Conservation (phyloP, 306 rosid species). For the Quercus rubra region DNA sequence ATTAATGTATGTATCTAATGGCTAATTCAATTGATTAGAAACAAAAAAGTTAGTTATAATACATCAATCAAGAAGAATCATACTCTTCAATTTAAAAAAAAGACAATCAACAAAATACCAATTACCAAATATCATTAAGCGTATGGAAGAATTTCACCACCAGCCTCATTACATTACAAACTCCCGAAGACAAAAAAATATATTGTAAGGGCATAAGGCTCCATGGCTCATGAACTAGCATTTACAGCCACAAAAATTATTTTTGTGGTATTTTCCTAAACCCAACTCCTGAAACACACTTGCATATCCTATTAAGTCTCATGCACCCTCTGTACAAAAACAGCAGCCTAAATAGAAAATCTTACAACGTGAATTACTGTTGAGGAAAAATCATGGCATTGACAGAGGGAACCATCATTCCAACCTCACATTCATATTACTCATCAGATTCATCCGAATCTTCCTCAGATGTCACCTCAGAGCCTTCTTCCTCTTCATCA, state of each 20-base stretch:
- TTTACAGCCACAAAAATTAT: neutral
- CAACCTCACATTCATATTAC: slow-evolving; percentile 1
- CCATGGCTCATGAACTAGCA: neutral
- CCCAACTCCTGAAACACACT: neutral
- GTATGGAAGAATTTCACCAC: neutral
- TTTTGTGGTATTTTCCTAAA: neutral
- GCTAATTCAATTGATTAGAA: neutral
- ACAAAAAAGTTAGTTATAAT: neutral
- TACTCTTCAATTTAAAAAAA: neutral
- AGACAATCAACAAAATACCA: neutral
- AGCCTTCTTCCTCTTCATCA: slow-evolving; percentile 44
- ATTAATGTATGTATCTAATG: too few species aligned
- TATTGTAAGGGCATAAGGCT: neutral
- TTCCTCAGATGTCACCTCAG: slow-evolving; percentile 54
- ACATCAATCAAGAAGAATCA: neutral
- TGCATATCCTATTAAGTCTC: slow-evolving; percentile 10
- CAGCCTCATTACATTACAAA: neutral
- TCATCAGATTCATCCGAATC: slow-evolving; percentile 47
- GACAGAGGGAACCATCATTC: neutral
- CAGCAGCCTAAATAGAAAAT: slow-evolving; percentile 25
- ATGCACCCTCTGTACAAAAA: slow-evolving; percentile 26
- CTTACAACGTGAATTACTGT: slow-evolving; percentile 15
- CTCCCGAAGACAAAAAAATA: neutral
- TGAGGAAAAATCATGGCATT: slow-evolving; percentile 4
- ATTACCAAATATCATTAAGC: neutral